These are phyloP conservation scores for Pterulicium gracile DNA, from an alignment of 1,284 basidiomycete genomes.

Conservation along the genomic window DNA sequence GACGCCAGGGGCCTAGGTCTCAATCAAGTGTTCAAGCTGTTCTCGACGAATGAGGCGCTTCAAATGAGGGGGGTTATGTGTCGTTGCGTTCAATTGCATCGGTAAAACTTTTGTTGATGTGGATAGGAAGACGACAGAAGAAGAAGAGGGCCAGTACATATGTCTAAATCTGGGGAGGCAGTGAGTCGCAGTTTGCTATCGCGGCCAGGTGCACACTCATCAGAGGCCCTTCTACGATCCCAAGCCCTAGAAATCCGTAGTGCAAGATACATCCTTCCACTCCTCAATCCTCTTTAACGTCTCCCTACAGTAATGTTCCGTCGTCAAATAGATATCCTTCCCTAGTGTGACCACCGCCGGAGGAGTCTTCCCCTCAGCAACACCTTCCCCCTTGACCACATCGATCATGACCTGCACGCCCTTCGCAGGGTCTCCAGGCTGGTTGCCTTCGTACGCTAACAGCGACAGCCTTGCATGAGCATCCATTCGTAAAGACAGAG, in stretches of 20 bases:
- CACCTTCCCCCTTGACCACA: slow-evolving; percentile 21
- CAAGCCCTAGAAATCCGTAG: slow-evolving; percentile 16
- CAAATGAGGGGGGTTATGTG: too few relatives aligned
- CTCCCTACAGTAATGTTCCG: slow-evolving; percentile 13
- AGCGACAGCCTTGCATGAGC: not conserved
- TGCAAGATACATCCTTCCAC: slow-evolving; percentile 20
- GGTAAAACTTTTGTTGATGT: too few relatives aligned
- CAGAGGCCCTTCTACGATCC: too few relatives aligned
- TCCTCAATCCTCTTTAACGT: slow-evolving; percentile 15
- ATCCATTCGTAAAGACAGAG: not conserved
- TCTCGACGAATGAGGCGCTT: too few relatives aligned
- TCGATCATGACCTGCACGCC: slow-evolving; percentile 22
- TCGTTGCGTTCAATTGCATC: too few relatives aligned
- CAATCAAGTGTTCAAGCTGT: too few relatives aligned
- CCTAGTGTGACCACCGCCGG: slow-evolving; percentile 18
- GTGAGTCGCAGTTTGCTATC: too few relatives aligned
- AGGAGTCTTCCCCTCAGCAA: slow-evolving; percentile 18
- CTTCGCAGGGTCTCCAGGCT: slow-evolving; percentile 24
- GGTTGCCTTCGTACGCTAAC: slow-evolving; percentile 21
- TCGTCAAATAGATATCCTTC: slow-evolving; percentile 16
- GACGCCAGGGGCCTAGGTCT: too few relatives aligned
- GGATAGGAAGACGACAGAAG: too few relatives aligned
- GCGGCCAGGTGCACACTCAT: too few relatives aligned
- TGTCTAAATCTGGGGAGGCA: too few relatives aligned
- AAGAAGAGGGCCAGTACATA: too few relatives aligned